phyloP scores from a whole-genome alignment of 441 rosid genomes.

The Jatropha multifida region DNA sequence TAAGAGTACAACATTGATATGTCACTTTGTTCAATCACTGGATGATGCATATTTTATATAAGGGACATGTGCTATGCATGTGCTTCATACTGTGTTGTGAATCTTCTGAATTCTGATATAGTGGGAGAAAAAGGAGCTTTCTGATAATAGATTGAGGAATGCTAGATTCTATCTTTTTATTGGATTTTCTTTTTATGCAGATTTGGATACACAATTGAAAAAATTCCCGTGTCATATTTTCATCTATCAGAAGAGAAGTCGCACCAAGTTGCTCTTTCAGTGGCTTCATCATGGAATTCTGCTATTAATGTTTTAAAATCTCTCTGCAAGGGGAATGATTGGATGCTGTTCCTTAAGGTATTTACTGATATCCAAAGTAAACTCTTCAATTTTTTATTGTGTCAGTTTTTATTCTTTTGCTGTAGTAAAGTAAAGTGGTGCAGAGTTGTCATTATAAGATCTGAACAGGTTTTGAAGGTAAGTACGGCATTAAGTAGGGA shows the following conservation, averaged over 20 bases:
- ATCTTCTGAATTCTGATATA: slow-evolving; percentile 1
- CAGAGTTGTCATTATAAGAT: neutral
- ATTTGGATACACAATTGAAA: slow-evolving; percentile 73
- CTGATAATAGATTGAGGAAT: neutral
- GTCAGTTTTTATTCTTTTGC: neutral
- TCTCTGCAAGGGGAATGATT: slow-evolving; percentile 79
- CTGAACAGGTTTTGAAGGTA: slow-evolving; percentile 5
- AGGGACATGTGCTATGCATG: slow-evolving; percentile 6
- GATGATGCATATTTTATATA: neutral
- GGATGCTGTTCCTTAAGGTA: slow-evolving; percentile 81
- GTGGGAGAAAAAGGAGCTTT: neutral
- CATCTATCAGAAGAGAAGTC: slow-evolving; percentile 61
- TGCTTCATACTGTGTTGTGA: neutral
- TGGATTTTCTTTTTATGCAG: slow-evolving; percentile 45
- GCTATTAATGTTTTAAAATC: slow-evolving; percentile 48
- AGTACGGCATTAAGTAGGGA: neutral
- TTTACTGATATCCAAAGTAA: slow-evolving; percentile 4
- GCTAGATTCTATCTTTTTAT: slow-evolving; percentile 5
- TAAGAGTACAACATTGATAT: neutral
- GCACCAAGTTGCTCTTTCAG: slow-evolving; percentile 40
- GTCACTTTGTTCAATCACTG: neutral
- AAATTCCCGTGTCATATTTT: slow-evolving; percentile 65
- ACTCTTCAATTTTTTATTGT: neutral
- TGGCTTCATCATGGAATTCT: slow-evolving; percentile 69
- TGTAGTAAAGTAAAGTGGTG: neutral